Evolutionary conservation across 176 grass and related monocot genomes (phyloP).

Genomic region (Otatea glauca): DNA sequence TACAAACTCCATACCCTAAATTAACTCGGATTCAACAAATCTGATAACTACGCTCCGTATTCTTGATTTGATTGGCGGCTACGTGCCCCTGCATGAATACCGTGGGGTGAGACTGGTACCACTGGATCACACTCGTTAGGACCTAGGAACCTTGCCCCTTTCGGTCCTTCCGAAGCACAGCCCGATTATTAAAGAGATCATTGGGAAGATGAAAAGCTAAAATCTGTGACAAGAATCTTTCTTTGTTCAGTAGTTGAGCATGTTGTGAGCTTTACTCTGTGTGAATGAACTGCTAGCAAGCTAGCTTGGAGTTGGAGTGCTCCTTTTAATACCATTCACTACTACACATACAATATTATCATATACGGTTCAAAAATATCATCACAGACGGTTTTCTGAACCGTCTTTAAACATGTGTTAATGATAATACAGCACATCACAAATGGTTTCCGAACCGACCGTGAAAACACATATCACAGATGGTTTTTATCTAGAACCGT

Average conservation of each 20-base stretch:
- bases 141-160: neutral
- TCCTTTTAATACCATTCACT: conserved; percentile 60
- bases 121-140: neutral
- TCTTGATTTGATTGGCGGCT: conserved; percentile 23
- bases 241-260: conserved; percentile 34
- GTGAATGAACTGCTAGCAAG: conserved; percentile 10
- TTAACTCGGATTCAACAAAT: too few species aligned
- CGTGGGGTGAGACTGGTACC: neutral
- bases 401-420: too few species aligned
- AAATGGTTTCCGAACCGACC: too few species aligned
- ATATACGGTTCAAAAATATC: too few species aligned
- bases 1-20: too few species aligned
- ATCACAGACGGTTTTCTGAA: too few species aligned
- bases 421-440: too few species aligned
- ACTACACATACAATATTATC: too few species aligned
- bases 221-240: conserved; percentile 19
- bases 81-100: neutral
- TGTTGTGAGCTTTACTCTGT: conserved; percentile 55
- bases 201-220: conserved; percentile 43
- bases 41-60: too few species aligned
- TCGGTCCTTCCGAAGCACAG: neutral
- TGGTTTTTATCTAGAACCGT: too few species aligned
- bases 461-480: too few species aligned
- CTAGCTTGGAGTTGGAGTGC: conserved; percentile 55
- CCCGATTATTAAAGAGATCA: conserved; percentile 6